Evolutionary conservation across 345 rosid species (phyloP).

Genomic region (Lepidium didymum): DNA sequence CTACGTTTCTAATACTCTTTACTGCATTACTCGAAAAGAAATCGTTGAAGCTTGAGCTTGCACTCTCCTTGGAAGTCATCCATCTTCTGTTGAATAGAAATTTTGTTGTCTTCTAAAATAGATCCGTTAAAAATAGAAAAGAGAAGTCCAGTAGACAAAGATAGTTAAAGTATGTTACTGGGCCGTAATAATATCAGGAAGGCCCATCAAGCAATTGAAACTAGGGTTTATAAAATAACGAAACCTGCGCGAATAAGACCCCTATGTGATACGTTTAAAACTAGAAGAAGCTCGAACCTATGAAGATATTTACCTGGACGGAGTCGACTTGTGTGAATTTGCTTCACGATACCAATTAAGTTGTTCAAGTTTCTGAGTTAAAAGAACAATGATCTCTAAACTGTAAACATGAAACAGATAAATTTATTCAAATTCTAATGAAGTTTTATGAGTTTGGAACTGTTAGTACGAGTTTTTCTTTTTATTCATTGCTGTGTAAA

Average conservation of each 20-base stretch:
- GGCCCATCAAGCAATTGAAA: not conserved
- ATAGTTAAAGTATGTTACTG: not conserved
- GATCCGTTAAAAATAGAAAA: no score
- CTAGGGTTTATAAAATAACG: not conserved
- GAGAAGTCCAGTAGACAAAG: no score
- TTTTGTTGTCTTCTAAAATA: no score
- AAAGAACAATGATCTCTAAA: not conserved
- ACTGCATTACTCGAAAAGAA: not conserved
- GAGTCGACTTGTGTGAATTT: not conserved
- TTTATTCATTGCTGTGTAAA: not conserved
- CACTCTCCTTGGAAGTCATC: no score
- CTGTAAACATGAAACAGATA: not conserved
- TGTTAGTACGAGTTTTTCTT: not conserved
- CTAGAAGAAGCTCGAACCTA: accelerated
- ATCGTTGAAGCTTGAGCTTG: not conserved
- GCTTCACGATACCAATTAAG: not conserved
- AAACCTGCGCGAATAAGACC: not conserved
- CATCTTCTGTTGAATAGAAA: no score
- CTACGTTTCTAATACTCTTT: no score
- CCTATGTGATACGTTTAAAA: not conserved
- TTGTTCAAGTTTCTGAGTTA: not conserved
- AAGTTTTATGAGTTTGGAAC: not conserved
- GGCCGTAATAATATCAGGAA: not conserved
- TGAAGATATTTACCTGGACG: not conserved
- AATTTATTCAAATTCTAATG: not conserved